Conservation (phyloP, 352 stramenopile genomes). For the Phytophthora sp. region DNA sequence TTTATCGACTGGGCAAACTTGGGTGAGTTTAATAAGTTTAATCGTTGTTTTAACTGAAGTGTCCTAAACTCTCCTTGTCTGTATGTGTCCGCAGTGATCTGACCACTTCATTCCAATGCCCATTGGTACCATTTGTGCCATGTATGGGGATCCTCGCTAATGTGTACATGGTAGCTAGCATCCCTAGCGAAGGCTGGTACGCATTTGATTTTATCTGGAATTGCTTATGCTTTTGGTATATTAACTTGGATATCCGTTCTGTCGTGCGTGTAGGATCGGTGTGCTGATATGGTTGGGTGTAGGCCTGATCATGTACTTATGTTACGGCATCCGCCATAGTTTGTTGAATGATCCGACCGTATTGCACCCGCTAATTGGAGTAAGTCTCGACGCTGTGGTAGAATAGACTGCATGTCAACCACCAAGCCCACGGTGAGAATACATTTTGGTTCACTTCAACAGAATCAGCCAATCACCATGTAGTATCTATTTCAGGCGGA, state of each 20-base stretch:
- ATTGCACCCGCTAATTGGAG: conserved; percentile 42
- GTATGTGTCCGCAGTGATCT: conserved; percentile 19
- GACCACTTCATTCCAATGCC: conserved; percentile 63
- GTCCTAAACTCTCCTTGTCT: neutral
- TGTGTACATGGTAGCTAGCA: conserved; percentile 71
- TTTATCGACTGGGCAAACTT: conserved; percentile 66
- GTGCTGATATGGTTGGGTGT: conserved; percentile 73
- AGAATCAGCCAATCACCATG: conserved; percentile 21
- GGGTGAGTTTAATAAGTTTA: conserved; percentile 35
- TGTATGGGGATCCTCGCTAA: conserved; percentile 70
- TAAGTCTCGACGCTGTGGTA: conserved; percentile 2
- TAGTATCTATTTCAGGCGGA: conserved; percentile 28
- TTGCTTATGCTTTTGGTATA: neutral
- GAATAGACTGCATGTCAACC: conserved; percentile 8
- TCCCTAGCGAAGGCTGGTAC: conserved; percentile 63
- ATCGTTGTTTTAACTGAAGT: neutral
- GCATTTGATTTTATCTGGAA: conserved; percentile 9
- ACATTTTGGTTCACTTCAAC: conserved; percentile 25
- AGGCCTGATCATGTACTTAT: conserved; percentile 73
- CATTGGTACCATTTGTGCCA: conserved; percentile 61
- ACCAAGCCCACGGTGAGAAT: neutral
- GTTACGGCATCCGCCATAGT: conserved; percentile 83
- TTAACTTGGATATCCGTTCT: conserved; percentile 24
- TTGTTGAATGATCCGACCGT: conserved; percentile 41
- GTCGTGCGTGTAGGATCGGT: conserved; percentile 51